phyloP scores from a whole-genome alignment of 805 yeast species.

The Metschnikowia kofuensis region DNA sequence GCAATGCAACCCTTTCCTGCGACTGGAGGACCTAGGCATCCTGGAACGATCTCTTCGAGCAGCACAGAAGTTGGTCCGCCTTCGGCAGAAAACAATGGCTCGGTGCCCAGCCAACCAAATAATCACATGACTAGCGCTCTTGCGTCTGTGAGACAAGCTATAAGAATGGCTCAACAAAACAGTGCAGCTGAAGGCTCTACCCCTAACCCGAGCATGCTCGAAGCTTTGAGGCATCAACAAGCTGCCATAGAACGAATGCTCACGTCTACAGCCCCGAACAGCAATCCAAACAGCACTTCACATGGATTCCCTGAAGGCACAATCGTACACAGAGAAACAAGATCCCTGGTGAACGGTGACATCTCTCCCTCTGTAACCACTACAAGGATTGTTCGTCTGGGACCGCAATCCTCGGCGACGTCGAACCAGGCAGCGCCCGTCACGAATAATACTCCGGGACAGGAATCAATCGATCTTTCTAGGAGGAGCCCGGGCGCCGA shows the following conservation, averaged over 20 bases:
- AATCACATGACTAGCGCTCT: background rate
- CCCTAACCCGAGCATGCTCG: background rate
- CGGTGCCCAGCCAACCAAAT: background rate
- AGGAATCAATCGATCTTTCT: background rate
- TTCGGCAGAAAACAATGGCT: background rate
- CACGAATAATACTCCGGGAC: background rate
- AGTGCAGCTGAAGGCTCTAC: background rate
- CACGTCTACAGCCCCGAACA: background rate
- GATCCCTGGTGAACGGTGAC: background rate
- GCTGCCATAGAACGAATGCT: conserved; percentile 4
- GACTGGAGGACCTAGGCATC: background rate
- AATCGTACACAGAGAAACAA: background rate
- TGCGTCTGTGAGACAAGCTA: background rate
- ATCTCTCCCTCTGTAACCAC: background rate
- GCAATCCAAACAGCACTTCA: too few relatives aligned
- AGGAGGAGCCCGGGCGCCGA: conserved; percentile 5
- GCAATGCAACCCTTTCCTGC: conserved; percentile 3
- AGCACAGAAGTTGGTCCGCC: too few relatives aligned
- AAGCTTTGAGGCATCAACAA: conserved; percentile 6
- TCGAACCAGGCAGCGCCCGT: background rate
- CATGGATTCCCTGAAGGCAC: background rate
- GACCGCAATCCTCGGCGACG: background rate
- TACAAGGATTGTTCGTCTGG: background rate
- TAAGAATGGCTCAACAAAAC: background rate
- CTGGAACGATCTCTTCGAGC: too few relatives aligned